phyloP scores from a whole-genome alignment of 2,329 filamentous ascomycete species.

The Diaporthe batatas region DNA sequence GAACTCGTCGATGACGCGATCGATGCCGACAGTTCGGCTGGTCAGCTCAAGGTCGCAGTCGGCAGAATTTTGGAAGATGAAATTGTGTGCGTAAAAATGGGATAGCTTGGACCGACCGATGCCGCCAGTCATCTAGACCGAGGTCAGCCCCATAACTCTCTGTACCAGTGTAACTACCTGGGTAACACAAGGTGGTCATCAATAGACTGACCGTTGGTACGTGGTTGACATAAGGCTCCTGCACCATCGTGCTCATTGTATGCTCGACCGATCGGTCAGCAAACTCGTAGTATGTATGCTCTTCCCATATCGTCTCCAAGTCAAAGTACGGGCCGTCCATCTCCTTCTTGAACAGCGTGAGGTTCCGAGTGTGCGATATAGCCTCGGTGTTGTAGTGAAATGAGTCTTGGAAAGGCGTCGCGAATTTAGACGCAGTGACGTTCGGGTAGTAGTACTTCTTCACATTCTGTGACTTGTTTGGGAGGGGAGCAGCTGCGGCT shows the following conservation, averaged over 20 bases:
- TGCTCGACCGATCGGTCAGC: constrained; percentile 75
- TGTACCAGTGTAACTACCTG: not conserved
- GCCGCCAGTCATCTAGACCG: constrained; percentile 71
- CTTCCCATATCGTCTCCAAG: constrained; percentile 83
- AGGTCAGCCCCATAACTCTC: not conserved
- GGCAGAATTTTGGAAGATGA: constrained; percentile 79
- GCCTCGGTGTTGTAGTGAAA: constrained; percentile 44
- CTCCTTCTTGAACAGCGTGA: constrained; percentile 74
- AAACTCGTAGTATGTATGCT: constrained; percentile 81
- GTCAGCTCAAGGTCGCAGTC: constrained; percentile 78
- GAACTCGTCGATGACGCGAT: constrained; percentile 80
- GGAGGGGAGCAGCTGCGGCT: not conserved
- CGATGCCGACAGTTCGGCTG: constrained; percentile 78
- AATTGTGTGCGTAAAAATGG: constrained; percentile 78
- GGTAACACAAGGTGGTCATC: not conserved
- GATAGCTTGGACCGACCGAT: constrained; percentile 74
- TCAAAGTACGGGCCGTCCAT: constrained; percentile 78
- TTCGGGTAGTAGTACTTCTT: constrained; percentile 40
- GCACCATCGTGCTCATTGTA: constrained; percentile 72
- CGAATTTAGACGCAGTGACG: constrained; percentile 36
- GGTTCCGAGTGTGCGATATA: constrained; percentile 74
- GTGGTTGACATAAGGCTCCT: constrained; percentile 74
- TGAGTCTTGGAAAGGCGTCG: constrained; percentile 43
- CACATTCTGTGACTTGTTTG: not conserved
- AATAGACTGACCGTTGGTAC: constrained; percentile 70